A percentile compares a stretch with the other conserved stretches of the same genome.
These are phyloP conservation scores for Ophiostoma australiae DNA, from an alignment of 2,329 filamentous ascomycete species.

Conservation along the genomic window DNA sequence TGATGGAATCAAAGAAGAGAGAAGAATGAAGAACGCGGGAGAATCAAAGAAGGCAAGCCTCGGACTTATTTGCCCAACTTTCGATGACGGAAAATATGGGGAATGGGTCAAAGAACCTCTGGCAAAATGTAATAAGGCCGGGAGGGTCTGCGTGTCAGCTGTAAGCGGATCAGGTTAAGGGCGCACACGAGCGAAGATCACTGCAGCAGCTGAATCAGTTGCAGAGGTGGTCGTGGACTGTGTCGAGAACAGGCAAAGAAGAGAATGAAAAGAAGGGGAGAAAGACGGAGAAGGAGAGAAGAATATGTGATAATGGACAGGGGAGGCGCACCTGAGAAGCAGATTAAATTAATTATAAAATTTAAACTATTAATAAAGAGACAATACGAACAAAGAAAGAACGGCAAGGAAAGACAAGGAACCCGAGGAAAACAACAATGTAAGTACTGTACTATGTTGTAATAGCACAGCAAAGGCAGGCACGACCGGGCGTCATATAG, in stretches of 20 bases:
- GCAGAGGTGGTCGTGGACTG: background rate
- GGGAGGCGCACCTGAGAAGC: background rate
- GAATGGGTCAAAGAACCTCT: background rate
- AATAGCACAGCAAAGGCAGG: background rate
- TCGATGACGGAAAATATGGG: constrained; percentile 15
- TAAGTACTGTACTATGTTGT: background rate
- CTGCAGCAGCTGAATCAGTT: background rate
- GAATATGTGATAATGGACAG: background rate
- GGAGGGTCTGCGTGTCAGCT: background rate
- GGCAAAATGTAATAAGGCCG: background rate
- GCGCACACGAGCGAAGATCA: constrained; percentile 8
- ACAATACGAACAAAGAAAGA: constrained; percentile 2
- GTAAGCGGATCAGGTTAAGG: background rate
- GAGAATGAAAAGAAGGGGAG: background rate
- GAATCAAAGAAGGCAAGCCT: constrained; percentile 12
- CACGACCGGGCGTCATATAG: background rate
- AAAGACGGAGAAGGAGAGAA: background rate
- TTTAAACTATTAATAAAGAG: background rate
- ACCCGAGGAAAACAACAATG: background rate
- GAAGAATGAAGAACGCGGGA: constrained; percentile 14
- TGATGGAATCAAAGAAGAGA: constrained; percentile 14
- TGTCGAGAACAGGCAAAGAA: background rate
- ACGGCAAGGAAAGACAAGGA: background rate
- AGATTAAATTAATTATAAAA: background rate
- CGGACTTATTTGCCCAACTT: background rate